Evolutionary conservation across 495 filamentous ascomycete species (phyloP), one percentile per base, ranked within the genome.

Genomic region (Daldinia concentrica): DNA sequence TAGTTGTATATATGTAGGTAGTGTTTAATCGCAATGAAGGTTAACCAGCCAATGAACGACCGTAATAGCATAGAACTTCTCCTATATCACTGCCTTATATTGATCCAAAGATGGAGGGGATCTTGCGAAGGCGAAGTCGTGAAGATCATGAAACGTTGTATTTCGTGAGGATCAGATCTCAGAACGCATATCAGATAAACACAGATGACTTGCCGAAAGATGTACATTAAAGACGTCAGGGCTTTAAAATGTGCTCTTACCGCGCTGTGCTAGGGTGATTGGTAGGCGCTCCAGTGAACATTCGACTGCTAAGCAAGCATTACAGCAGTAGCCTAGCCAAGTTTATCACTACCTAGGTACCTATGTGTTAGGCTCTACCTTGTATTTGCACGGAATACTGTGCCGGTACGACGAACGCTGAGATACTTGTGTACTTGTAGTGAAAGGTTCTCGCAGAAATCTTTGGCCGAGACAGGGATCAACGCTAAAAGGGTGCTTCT

Each of bases 141-240:
- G 72, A 71, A 67, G 72, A 74, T 74, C 63, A 74, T 74, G 72
- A 71, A 74, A 74, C 72, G 72, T 74, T 74, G 72, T 74, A 74
- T 74, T 30, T 58, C 59, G 68, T 58, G 61, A 73, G 65, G 70
- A 69, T 73, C 65, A 54, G 65, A 69, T 68, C 65, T 69, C 43
- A 66, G 59, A 50, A 67, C 52, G 50, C 55, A 61, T 50, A 72
- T 63, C 48, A 72, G 65, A 73, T 68, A 65, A 59, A 62, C 57
- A 62, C 61, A 68, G 62, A 73, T 73, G 70, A 73, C 65, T 62
- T 68, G 65, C 65, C 70, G 64, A 63, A 57, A 22, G 30, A 19
- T 57, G 54, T 24, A 30, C 30, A 54, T 30, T 54, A 36, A 62
- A 64, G 48, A 68, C 55, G 60, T 69, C 65, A 62, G 64, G 70